These are phyloP conservation scores for Wickerhamiella hasegawae DNA, from an alignment of 805 yeast genomes.

Conservation along the genomic window DNA sequence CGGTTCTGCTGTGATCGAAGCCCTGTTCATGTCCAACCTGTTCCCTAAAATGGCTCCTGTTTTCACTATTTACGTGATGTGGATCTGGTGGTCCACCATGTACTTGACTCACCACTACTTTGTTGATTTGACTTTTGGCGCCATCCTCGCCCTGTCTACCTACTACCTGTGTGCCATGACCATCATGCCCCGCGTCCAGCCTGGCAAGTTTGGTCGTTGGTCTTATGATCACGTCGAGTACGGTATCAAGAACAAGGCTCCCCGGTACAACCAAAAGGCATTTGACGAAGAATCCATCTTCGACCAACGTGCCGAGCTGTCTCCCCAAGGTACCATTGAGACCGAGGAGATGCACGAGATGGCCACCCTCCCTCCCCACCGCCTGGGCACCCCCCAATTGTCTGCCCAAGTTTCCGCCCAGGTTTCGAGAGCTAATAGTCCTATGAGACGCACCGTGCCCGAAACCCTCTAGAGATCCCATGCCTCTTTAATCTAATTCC, in stretches of 20 bases:
- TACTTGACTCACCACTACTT: conserved; percentile 94
- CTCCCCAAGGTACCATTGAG: neutral
- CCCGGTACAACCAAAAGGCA: too few relatives aligned
- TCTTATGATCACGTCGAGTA: conserved; percentile 26
- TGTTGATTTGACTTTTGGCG: conserved; percentile 87
- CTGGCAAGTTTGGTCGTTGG: conserved; percentile 27
- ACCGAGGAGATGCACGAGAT: neutral
- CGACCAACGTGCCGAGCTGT: neutral
- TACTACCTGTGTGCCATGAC: conserved; percentile 55
- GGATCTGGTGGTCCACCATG: conserved; percentile 99
- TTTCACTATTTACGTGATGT: conserved; percentile 63
- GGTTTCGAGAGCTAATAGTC: neutral
- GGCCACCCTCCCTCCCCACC: too few relatives aligned
- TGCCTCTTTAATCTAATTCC: too few relatives aligned
- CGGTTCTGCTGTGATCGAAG: conserved; percentile 90
- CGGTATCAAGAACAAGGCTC: too few relatives aligned
- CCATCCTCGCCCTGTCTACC: conserved; percentile 56
- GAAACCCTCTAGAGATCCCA: neutral
- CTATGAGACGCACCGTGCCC: neutral
- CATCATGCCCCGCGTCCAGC: conserved; percentile 36
- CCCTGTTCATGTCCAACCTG: conserved; percentile 64
- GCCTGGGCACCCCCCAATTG: too few relatives aligned
- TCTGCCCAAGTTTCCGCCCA: too few relatives aligned
- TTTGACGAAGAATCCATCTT: too few relatives aligned
- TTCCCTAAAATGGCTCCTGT: conserved; percentile 56